Evolutionary conservation across 129 eudicot species (phyloP).

Genomic region (Chrysanthemum seticuspe): DNA sequence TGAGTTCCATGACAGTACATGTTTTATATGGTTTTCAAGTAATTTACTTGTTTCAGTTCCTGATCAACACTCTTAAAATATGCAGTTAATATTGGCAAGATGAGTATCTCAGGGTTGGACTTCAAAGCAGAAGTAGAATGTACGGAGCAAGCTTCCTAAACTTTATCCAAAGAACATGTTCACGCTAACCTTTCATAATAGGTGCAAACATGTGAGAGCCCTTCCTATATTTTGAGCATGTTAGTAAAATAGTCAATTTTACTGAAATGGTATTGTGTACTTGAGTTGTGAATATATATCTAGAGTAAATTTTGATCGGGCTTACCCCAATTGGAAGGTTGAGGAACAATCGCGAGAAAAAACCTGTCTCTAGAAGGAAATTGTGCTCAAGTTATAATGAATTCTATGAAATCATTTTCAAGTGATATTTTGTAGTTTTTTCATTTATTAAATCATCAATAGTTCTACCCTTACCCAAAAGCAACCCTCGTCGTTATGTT

Average conservation of each 20-base stretch:
- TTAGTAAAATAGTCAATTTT: not conserved
- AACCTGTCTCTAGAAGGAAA: too few species aligned
- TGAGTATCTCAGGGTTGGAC: conserved; percentile 76
- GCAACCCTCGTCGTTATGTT: not conserved
- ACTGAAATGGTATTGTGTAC: not conserved
- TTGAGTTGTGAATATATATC: not conserved
- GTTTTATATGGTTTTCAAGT: too few species aligned
- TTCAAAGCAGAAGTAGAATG: conserved; percentile 51
- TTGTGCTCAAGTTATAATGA: too few species aligned
- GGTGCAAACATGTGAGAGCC: not conserved
- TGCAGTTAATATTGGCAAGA: conserved; percentile 83
- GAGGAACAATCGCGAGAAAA: too few species aligned
- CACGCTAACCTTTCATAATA: not conserved
- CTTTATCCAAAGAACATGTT: not conserved
- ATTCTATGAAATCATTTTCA: too few species aligned
- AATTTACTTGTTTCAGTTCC: conserved; percentile 5
- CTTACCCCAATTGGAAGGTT: too few species aligned
- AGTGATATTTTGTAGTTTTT: too few species aligned
- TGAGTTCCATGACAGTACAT: too few species aligned
- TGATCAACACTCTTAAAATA: not conserved
- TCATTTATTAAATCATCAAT: not conserved
- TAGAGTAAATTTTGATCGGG: not conserved
- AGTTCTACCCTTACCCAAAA: not conserved
- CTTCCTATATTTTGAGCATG: not conserved
- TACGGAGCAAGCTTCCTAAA: conserved; percentile 31